phyloP scores from a whole-genome alignment of 1,284 basidiomycete species.

The Apiotrichum mycotoxinovorans region DNA sequence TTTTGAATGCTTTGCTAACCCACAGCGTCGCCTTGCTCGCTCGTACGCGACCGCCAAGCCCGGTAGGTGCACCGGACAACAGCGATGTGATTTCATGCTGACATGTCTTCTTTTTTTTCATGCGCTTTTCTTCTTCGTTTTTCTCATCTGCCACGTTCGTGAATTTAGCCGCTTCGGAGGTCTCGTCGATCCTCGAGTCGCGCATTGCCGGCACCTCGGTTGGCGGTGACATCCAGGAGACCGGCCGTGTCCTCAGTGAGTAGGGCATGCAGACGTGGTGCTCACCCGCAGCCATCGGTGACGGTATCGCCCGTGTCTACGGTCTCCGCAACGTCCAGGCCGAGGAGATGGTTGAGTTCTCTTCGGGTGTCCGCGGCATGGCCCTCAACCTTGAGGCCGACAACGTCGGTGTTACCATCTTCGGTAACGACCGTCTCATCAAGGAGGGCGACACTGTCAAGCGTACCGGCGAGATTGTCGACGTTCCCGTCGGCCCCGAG shows the following conservation, averaged over 20 bases:
- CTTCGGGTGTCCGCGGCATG: constrained; percentile 97
- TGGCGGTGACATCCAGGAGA: constrained; percentile 95
- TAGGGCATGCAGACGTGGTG: constrained; percentile 22
- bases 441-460: constrained; percentile 99
- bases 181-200: constrained; percentile 97
- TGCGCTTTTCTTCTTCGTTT: neutral
- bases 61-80: constrained; percentile 59
- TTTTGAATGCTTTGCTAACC: constrained; percentile 4
- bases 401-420: constrained; percentile 99
- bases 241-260: constrained; percentile 94
- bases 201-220: constrained; percentile 90
- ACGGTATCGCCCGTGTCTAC: constrained; percentile 99
- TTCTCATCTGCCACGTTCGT: constrained; percentile 7
- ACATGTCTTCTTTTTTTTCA: neutral
- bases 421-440: constrained; percentile 99
- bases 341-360: constrained; percentile 99
- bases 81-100: neutral
- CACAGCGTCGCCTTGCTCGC: constrained; percentile 37
- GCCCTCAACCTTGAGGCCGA: constrained; percentile 99
- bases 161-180: constrained; percentile 86
- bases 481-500: constrained; percentile 94
- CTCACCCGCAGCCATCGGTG: constrained; percentile 81
- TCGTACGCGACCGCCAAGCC: constrained; percentile 97
- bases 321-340: constrained; percentile 75
- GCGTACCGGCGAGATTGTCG: constrained; percentile 99